Conservation (phyloP, 75 land plant species). For the Pinus taeda region DNA sequence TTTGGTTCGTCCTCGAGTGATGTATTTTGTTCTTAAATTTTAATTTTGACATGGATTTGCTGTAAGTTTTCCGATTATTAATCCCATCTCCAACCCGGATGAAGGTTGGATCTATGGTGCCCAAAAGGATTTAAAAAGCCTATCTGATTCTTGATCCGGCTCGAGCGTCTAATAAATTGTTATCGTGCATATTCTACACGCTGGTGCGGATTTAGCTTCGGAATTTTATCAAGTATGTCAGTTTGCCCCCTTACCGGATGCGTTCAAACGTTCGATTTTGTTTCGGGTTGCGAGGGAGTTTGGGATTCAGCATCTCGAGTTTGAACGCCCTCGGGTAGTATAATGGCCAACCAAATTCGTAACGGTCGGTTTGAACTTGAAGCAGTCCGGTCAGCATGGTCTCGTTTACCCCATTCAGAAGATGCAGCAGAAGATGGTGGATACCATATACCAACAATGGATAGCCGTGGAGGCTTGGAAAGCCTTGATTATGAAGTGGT, state of each 20-base stretch:
- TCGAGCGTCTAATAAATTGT: background rate
- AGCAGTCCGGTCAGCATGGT: conserved; percentile 51
- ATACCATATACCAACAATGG: background rate
- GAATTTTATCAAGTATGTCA: background rate
- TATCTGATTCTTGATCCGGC: background rate
- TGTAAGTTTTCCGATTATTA: background rate
- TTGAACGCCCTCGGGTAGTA: background rate
- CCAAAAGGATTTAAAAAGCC: background rate
- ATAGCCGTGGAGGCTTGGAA: conserved; percentile 41
- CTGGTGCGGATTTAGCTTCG: background rate
- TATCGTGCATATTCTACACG: background rate
- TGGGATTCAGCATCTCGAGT: background rate
- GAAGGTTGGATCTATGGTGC: background rate
- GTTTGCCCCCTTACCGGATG: background rate
- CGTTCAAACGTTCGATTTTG: background rate
- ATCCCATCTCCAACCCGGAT: background rate
- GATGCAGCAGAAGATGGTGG: conserved; percentile 34
- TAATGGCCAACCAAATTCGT: conserved; percentile 48
- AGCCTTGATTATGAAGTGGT: conserved; percentile 97
- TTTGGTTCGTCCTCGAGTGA: too few relatives aligned
- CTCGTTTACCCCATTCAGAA: conserved; percentile 40
- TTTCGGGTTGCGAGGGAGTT: background rate
- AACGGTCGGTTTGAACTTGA: conserved; percentile 35
- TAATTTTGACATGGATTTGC: too few relatives aligned
- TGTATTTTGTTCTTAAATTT: too few relatives aligned